Evolutionary conservation across 352 stramenopile genomes (phyloP).

Genomic region (Elongisporangium anandrum): DNA sequence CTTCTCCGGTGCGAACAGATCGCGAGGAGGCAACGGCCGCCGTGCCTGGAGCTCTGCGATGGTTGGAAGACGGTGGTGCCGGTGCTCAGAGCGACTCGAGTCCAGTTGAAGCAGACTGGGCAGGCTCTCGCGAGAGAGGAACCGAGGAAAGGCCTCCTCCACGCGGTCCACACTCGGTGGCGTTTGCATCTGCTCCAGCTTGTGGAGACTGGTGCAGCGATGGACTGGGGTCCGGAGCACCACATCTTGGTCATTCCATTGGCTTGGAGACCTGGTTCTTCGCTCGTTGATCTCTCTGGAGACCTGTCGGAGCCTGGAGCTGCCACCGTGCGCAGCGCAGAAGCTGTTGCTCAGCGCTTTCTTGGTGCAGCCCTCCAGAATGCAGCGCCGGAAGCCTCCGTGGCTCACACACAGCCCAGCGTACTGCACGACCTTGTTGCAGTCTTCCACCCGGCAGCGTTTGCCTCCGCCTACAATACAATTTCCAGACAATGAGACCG

Average conservation of each 20-base stretch:
- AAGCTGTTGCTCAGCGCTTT: conserved; percentile 44
- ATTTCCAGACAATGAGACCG: not conserved
- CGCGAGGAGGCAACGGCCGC: not conserved
- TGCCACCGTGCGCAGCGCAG: conserved; percentile 40
- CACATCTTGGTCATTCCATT: not conserved
- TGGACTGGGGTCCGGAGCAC: not conserved
- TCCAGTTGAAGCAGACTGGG: not conserved
- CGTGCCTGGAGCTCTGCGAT: not conserved
- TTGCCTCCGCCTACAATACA: conserved; percentile 36
- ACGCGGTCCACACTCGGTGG: not conserved
- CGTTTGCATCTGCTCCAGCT: not conserved
- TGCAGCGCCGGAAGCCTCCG: conserved; percentile 46
- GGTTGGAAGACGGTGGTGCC: not conserved
- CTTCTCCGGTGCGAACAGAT: not conserved
- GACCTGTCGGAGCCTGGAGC: conserved; percentile 9
- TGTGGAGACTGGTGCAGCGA: not conserved
- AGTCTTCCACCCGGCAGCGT: conserved; percentile 37
- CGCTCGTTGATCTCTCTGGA: not conserved
- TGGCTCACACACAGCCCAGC: conserved; percentile 52
- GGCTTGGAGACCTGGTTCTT: not conserved
- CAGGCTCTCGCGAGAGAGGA: not conserved
- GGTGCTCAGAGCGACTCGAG: not conserved
- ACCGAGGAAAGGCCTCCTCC: not conserved
- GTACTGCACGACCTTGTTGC: conserved; percentile 65
- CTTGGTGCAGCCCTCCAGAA: conserved; percentile 39